Evolutionary conservation across 169 alveolate species (phyloP).

Genomic region (Eimeria necatrix): DNA sequence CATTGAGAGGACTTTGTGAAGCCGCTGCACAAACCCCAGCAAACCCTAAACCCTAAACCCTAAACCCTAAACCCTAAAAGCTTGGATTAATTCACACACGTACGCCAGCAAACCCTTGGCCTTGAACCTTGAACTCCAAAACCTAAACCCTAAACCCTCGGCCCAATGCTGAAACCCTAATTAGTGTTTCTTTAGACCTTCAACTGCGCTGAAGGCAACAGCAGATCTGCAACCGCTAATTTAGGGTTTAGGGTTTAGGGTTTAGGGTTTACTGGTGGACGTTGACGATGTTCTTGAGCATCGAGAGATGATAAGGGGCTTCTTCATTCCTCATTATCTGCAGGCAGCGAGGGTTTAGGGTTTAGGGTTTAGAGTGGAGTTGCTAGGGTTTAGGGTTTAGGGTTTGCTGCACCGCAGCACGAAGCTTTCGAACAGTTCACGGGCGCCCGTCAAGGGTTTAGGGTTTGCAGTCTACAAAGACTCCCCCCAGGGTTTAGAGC

Average conservation of each 20-base stretch:
- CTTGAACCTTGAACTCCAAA: neutral
- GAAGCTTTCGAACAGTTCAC: too few species aligned
- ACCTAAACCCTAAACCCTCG: neutral
- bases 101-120: neutral
- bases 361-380: neutral
- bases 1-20: constrained; percentile 80
- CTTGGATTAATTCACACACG: neutral
- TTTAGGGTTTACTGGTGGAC: constrained; percentile 26
- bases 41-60: neutral
- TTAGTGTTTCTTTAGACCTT: neutral
- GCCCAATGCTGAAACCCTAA: neutral
- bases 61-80: neutral
- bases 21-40: constrained; percentile 73
- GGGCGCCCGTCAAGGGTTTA: too few species aligned
- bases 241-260: neutral
- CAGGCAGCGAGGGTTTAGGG: neutral
- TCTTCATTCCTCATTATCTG: constrained; percentile 51
- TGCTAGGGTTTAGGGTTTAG: neutral
- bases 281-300: constrained; percentile 32
- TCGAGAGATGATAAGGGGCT: neutral
- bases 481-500: too few species aligned
- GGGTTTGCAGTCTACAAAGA: too few species aligned
- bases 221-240: neutral
- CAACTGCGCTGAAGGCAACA: neutral
- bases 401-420: constrained; percentile 9